Evolutionary conservation across 306 rosid species (phyloP), one percentile per base, ranked within the genome.

Genomic region (Quercus robur): DNA sequence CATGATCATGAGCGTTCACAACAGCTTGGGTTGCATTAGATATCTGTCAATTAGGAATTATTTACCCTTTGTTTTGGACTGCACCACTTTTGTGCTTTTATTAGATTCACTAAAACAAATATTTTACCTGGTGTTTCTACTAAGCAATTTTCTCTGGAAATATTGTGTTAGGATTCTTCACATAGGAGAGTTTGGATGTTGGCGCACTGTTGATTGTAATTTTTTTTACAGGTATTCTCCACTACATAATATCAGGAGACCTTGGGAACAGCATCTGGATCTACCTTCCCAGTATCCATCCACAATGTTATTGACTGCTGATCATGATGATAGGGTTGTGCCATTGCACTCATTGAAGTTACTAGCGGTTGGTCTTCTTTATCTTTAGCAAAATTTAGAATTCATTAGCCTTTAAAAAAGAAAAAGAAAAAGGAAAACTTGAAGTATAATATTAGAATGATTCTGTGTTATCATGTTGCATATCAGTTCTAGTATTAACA

Each of bases 261-360:
- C 97, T 51, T 95, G 99, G 99, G 98, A 91, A 58, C 85, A 81
- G 41, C 74, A 79, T 81, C 57, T 87, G 1, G 83, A 71, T 78
- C 66, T 78, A 78, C 74, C 81, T 83, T 51, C 75, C 70, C 99
- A 93, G 88, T 95, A 95, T 80, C 99, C 98, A 81, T 74, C 98
- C 61, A 93, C 96, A 58, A 91, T 95, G 97, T 75, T 95, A 73
- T 78, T 95, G 90, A 95, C 99, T 1, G 99, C 99, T 76, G 99
- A 95, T 89, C 98, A 95, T 28, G 99, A 95, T 78, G 99, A 95
- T 72, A 95, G 98, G 46, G 99, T 95, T 68, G 99, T 95, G 61
- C 99, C 97, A 30, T 72, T 95, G 78, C 97, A 95, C 88, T 89
- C 98, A 0, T 84, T 91, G 87, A 93, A 95, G 87, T 73, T 91